Percentiles rank a stretch among this genome's conserved stretches.
phyloP scores from a whole-genome alignment of 176 grass and related monocot species.

The Rhynchospora breviuscula region DNA sequence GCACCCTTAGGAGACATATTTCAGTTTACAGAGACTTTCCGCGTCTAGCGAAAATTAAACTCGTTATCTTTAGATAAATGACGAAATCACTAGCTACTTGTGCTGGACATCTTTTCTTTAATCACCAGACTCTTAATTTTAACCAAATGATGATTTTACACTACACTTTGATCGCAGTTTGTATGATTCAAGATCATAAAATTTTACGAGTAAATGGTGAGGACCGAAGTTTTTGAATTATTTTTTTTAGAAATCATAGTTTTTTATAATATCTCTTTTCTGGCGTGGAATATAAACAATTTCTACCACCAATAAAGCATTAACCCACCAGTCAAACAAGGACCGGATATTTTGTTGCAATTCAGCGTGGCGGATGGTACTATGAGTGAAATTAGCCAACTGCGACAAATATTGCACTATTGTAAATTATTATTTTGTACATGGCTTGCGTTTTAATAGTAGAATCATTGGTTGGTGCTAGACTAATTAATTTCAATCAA shows the following conservation, averaged over 20 bases:
- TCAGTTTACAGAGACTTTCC: too few relatives aligned
- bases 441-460: too few relatives aligned
- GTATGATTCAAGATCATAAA: background rate
- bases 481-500: too few relatives aligned
- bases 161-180: background rate
- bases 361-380: background rate
- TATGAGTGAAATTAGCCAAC: background rate
- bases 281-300: background rate
- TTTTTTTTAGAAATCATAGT: too few relatives aligned
- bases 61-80: too few relatives aligned
- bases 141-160: background rate
- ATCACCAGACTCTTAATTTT: background rate
- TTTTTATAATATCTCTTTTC: conserved; percentile 3
- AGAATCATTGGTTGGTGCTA: too few relatives aligned
- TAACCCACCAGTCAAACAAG: background rate
- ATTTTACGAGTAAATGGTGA: background rate
- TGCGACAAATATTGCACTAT: background rate
- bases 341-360: background rate
- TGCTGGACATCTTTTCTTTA: too few relatives aligned
- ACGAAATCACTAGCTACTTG: too few relatives aligned
- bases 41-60: too few relatives aligned
- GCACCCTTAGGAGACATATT: too few relatives aligned
- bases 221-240: background rate
- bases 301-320: background rate
- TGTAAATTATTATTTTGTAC: background rate